Base-by-base conservation (phyloP, 371 early-diverging fungal genomes). In the Mortierella sp. region DNA sequence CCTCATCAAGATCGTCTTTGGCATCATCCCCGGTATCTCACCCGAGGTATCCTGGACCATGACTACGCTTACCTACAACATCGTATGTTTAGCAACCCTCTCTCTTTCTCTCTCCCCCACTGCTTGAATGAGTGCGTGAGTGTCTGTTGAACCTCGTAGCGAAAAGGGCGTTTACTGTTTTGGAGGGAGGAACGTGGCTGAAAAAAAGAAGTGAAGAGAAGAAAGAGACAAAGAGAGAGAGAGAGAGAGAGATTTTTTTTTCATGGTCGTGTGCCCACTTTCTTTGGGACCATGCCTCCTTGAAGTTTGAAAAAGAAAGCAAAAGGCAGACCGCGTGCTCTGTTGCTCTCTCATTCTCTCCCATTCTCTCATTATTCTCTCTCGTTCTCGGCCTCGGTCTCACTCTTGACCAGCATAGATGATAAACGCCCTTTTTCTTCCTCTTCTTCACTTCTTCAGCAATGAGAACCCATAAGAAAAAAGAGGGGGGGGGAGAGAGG, bases 41-140 rank as follows among this genome's bases (percentile, higher is more conserved):
- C 86, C 92, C 11, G 98, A 97, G 83, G 89, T 95, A 26, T 91
- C 96, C 62, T 98, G 99, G 99, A 97, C 98, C 14, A 79, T 97
- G 63, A 98, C 98, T 23, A 97, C 96, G 68, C 84, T 98, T 29
- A 83, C 90, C 18, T 98, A 95, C 84, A 95, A 96, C 73, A 75
- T 90, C 64, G 97, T 97, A 92, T 77, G 87, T 82, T 21, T 52
- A 23, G 23, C 12, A 19, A 19, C 18, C 37, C 18, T n/a, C n/a
- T n/a, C n/a, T n/a, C n/a, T n/a, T n/a, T n/a, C n/a, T n/a, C n/a
- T 16, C 21, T 51, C 21, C 46, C 12, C 46, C 46, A 46, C 46
- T 46, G 9, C 16, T 9, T 9, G 46, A 12, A 46, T 46, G 12
- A 9, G 51, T n/a, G n/a, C n/a, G n/a, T n/a, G n/a, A n/a, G n/a